Base-by-base conservation (phyloP, 2,329 filamentous ascomycete genomes). In the Paradendryphiella salina region DNA sequence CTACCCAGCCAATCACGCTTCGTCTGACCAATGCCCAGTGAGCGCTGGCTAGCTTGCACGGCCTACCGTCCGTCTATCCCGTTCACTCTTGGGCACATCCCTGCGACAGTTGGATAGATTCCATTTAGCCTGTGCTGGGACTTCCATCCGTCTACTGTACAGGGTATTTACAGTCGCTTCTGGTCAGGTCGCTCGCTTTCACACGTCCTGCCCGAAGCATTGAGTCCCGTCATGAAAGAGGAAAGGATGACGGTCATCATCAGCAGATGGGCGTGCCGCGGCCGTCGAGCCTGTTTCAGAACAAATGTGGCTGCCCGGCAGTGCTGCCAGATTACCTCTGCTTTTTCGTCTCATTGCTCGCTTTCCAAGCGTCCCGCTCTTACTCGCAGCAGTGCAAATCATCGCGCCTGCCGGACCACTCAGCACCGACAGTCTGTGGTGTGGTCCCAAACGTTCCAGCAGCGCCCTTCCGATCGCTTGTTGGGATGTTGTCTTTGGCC, bases 41-140 rank as follows among this genome's bases (percentile, higher is more conserved):
- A 64, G 56, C 43, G 52, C 13, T 33, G 46, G 53, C 43, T 51
- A 49, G 54, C 58, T 57, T 60, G 66, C 65, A 65, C 68, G 67
- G 68, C 61, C 66, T 66, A 64, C 65, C 65, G 65, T 68, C 66
- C 66, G 66, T 66, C 55, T 68, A 59, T 71, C 64, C 70, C 69
- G 69, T 54, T 61, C 57, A 54, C 56, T 51, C 54, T 67, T 47
- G 56, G 55, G 49, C 49, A 13, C 46, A 68, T 70, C 64, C 68
- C 64, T 70, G 68, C 59, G 35, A 42, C 44, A 37, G 50, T 52
- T 56, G 52, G 50, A 50, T 52, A 42, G 48, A 43, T 42, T 36
- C 52, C 61, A 69, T 72, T 71, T 72, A 72, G 70, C 69, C 69
- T 71, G 67, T 67, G 66, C 52, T 60, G 60, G 49, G 64, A 57